These are phyloP conservation scores for Macadamia tetraphylla DNA, from an alignment of 164 flowering plant genomes.

Conservation along the genomic window DNA sequence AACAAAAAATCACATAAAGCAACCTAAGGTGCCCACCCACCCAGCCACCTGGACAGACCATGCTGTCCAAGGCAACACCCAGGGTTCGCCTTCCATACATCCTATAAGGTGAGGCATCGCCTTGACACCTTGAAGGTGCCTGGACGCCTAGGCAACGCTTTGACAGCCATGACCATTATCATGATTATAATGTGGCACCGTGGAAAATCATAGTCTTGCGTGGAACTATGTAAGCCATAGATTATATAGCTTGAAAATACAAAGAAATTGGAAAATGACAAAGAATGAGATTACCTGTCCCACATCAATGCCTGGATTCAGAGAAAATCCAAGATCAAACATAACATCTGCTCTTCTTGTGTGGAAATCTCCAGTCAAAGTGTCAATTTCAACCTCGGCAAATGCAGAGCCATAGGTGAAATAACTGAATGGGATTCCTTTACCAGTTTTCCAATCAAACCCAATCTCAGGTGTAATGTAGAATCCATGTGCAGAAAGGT, in stretches of 20 bases:
- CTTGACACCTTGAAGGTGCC: too few relatives aligned
- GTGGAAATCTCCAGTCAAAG: constrained; percentile 93
- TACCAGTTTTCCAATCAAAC: constrained; percentile 83
- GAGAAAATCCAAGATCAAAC: constrained; percentile 87
- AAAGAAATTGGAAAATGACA: constrained; percentile 2
- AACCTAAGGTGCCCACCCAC: too few relatives aligned
- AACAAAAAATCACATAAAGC: too few relatives aligned
- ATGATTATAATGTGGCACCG: too few relatives aligned
- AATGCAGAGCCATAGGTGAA: constrained; percentile 97
- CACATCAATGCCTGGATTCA: constrained; percentile 95
- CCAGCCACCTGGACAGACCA: too few relatives aligned
- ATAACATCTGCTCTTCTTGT: constrained; percentile 66
- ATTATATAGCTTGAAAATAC: neutral
- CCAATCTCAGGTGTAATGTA: constrained; percentile 76
- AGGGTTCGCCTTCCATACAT: too few relatives aligned
- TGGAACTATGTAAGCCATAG: neutral
- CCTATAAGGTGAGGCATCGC: too few relatives aligned
- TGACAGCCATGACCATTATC: too few relatives aligned
- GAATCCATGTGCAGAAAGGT: constrained; percentile 97
- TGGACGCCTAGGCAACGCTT: too few relatives aligned
- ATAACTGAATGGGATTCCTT: constrained; percentile 77
- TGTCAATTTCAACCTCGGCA: constrained; percentile 95
- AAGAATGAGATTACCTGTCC: constrained; percentile 63
- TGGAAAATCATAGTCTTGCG: neutral
- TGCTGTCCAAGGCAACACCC: too few relatives aligned